These are phyloP conservation scores for Leccinum fallax DNA, from an alignment of 1,284 basidiomycete species.

Conservation along the genomic window DNA sequence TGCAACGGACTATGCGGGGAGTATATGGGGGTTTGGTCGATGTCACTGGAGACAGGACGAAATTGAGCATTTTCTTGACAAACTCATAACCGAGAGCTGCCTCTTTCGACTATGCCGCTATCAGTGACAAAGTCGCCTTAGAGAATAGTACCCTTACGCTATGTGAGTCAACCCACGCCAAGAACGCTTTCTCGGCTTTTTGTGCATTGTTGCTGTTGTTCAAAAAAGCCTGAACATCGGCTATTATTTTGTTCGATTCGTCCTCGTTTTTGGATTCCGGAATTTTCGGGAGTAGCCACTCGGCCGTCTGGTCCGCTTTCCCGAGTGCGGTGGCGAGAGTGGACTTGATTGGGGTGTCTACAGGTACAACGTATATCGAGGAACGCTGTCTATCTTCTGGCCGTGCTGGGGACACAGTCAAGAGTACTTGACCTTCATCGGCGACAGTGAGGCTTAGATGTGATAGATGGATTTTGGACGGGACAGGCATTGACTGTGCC, in stretches of 20 bases:
- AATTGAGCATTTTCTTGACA: constrained; percentile 55
- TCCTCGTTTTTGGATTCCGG: constrained; percentile 29
- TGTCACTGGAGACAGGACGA: constrained; percentile 44
- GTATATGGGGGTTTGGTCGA: constrained; percentile 33
- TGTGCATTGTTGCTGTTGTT: constrained; percentile 33
- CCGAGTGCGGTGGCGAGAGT: constrained; percentile 66
- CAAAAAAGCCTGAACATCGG: constrained; percentile 40
- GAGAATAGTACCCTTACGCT: constrained; percentile 24
- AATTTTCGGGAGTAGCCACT: constrained; percentile 45
- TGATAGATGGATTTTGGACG: constrained; percentile 44
- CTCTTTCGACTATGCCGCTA: constrained; percentile 22
- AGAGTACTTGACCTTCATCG: constrained; percentile 51
- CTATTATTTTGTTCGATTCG: constrained; percentile 40
- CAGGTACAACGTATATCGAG: constrained; percentile 59
- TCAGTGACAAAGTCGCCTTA: background rate
- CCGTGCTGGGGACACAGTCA: constrained; percentile 51
- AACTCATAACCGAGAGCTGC: constrained; percentile 49
- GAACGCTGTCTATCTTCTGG: constrained; percentile 42
- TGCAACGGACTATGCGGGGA: constrained; percentile 55
- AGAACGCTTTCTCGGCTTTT: constrained; percentile 50
- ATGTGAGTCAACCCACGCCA: constrained; percentile 49
- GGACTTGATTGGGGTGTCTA: constrained; percentile 51
- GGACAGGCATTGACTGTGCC: constrained; percentile 53
- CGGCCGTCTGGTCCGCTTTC: constrained; percentile 45
- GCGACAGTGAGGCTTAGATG: constrained; percentile 39